A percentile compares a stretch with the other conserved stretches of the same genome.
phyloP scores from a whole-genome alignment of 148 eudicot species.

The Rhododendron kiyosumense region DNA sequence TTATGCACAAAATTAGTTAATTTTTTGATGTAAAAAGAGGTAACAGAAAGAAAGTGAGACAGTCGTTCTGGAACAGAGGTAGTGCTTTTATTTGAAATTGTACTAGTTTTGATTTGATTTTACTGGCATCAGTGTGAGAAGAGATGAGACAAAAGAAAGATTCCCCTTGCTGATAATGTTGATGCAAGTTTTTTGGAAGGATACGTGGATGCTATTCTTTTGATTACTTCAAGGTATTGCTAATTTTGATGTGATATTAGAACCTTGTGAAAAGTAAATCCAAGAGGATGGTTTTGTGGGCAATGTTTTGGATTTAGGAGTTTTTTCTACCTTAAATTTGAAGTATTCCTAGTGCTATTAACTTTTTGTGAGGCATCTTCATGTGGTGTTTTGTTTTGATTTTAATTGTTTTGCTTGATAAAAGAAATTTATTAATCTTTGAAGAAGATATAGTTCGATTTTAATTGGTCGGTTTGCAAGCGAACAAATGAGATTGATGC shows the following conservation, averaged over 20 bases:
- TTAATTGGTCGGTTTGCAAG: background rate
- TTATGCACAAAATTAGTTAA: no score
- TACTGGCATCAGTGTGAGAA: background rate
- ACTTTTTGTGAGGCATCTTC: background rate
- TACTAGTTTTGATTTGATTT: background rate
- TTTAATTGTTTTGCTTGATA: no score
- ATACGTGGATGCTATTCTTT: background rate
- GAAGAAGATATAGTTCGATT: no score
- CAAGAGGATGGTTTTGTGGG: no score
- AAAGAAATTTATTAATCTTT: no score
- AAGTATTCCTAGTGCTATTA: no score
- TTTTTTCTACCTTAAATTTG: background rate
- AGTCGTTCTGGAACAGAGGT: no score
- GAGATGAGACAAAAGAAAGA: background rate
- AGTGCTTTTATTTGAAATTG: background rate
- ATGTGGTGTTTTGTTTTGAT: no score
- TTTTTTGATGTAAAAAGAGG: no score
- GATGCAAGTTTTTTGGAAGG: background rate
- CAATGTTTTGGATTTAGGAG: background rate
- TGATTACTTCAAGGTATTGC: background rate
- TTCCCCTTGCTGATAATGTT: background rate
- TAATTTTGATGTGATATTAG: background rate
- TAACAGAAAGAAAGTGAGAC: no score
- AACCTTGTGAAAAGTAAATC: background rate
- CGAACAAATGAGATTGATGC: background rate